phyloP scores from a whole-genome alignment of 2,329 filamentous ascomycete genomes.

The Aspergillus brasiliensis region DNA sequence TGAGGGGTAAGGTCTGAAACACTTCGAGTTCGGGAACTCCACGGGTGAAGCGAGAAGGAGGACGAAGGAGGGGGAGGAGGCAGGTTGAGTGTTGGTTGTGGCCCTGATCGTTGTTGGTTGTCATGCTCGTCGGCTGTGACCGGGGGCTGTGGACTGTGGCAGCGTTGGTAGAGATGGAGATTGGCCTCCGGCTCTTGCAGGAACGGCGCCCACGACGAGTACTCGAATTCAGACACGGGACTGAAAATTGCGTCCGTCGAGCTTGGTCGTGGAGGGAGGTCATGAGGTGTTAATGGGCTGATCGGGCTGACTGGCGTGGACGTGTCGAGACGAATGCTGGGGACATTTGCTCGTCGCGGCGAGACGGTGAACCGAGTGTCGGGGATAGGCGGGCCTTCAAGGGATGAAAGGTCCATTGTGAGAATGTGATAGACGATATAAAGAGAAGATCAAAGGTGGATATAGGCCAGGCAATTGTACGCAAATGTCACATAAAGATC shows the following conservation, averaged over 20 bases:
- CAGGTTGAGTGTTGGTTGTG: background rate
- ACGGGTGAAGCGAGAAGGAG: background rate
- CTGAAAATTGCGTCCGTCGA: constrained; percentile 17
- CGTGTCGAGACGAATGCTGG: constrained; percentile 16
- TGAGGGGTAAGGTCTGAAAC: constrained; percentile 5
- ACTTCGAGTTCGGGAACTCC: background rate
- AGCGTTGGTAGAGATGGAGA: constrained; percentile 7
- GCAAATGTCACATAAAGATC: background rate
- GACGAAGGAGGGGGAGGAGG: constrained; percentile 2
- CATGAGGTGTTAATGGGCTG: constrained; percentile 1
- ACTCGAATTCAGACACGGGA: background rate
- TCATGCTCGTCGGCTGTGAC: background rate
- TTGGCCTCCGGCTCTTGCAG: background rate
- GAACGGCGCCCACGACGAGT: background rate
- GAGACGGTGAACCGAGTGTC: constrained; percentile 22
- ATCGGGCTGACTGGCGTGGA: constrained; percentile 11
- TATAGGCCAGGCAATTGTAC: background rate
- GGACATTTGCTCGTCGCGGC: constrained; percentile 1
- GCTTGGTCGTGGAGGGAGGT: constrained; percentile 19
- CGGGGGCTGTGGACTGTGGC: background rate
- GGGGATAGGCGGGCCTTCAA: constrained; percentile 37
- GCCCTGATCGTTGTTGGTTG: background rate
- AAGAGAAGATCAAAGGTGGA: background rate
- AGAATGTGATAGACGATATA: background rate
- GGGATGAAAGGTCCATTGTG: constrained; percentile 37